Evolutionary conservation across 768 basidiomycete genomes (phyloP).

Genomic region (Pholiota conissans): DNA sequence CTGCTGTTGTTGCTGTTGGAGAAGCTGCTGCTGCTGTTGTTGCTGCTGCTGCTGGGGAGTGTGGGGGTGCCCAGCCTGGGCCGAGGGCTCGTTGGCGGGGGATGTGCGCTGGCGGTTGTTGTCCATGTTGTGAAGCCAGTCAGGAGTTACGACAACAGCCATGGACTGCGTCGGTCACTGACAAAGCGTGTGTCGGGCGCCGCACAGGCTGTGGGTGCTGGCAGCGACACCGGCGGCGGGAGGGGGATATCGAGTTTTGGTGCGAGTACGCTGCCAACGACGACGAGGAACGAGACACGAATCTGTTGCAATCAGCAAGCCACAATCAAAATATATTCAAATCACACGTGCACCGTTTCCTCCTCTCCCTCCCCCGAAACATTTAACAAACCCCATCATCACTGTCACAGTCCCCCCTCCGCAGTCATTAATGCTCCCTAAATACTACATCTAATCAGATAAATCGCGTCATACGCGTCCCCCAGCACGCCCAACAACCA

Average conservation of each 20-base stretch:
- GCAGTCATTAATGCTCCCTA: neutral
- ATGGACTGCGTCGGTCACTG: conserved; percentile 43
- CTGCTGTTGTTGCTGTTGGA: conserved; percentile 20
- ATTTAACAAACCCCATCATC: too few species aligned
- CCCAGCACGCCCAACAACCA: neutral
- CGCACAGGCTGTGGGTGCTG: conserved; percentile 13
- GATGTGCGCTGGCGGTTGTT: conserved; percentile 64
- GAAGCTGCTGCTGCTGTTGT: conserved; percentile 14
- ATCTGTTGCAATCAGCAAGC: conserved; percentile 37
- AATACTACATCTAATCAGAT: conserved; percentile 2
- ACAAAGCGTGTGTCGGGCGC: conserved; percentile 42
- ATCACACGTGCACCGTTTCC: conserved; percentile 20
- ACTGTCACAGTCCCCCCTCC: neutral
- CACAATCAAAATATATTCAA: conserved; percentile 33
- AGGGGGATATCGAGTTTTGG: neutral
- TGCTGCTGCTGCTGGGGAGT: conserved; percentile 24
- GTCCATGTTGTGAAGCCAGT: conserved; percentile 72
- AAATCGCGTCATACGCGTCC: neutral
- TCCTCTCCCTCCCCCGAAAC: neutral
- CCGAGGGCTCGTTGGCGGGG: conserved; percentile 50
- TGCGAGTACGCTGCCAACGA: conserved; percentile 31
- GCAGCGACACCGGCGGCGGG: neutral
- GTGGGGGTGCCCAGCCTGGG: conserved; percentile 16
- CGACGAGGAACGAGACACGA: conserved; percentile 27
- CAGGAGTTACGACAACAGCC: conserved; percentile 78